These are phyloP conservation scores for Pythium grandisporangium DNA, from an alignment of 352 stramenopile genomes.

Conservation along the genomic window DNA sequence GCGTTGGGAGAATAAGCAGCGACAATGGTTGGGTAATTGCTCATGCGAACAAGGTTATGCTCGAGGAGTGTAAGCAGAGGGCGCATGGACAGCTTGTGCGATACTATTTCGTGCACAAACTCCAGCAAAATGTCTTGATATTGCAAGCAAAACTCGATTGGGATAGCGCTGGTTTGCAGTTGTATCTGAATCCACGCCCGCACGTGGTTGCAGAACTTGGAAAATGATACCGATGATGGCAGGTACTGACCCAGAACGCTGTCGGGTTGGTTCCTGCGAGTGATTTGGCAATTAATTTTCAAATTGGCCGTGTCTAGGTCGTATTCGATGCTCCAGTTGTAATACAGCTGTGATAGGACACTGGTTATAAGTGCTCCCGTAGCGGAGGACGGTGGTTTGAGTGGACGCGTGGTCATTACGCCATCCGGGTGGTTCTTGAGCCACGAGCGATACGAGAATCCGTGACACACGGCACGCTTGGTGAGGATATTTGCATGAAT, in stretches of 20 bases:
- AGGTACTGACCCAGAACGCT: background rate
- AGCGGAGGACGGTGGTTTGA: too few species aligned
- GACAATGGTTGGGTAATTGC: background rate
- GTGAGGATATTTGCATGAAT: slow-evolving; percentile 34
- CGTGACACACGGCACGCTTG: slow-evolving; percentile 21
- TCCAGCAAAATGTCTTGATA: background rate
- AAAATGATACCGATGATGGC: background rate
- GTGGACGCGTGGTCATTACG: too few species aligned
- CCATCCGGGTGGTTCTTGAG: slow-evolving; percentile 7
- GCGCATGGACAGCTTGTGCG: background rate
- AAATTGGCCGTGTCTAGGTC: background rate
- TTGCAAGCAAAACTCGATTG: too few species aligned
- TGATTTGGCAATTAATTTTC: background rate
- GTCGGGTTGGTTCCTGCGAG: background rate
- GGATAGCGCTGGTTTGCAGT: background rate
- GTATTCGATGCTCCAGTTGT: slow-evolving; percentile 1
- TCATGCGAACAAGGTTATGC: slow-evolving; percentile 7
- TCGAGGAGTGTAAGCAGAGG: background rate
- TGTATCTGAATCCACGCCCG: background rate
- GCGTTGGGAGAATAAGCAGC: background rate
- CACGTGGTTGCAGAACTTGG: background rate
- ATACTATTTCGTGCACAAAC: background rate
- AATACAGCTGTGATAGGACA: background rate
- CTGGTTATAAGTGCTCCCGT: background rate
- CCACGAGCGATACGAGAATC: slow-evolving; percentile 31